A percentile compares a stretch with the other conserved stretches of the same genome.
These are phyloP conservation scores for Cryptococcus maquisensis DNA, from an alignment of 1,284 basidiomycete species.

Conservation along the genomic window DNA sequence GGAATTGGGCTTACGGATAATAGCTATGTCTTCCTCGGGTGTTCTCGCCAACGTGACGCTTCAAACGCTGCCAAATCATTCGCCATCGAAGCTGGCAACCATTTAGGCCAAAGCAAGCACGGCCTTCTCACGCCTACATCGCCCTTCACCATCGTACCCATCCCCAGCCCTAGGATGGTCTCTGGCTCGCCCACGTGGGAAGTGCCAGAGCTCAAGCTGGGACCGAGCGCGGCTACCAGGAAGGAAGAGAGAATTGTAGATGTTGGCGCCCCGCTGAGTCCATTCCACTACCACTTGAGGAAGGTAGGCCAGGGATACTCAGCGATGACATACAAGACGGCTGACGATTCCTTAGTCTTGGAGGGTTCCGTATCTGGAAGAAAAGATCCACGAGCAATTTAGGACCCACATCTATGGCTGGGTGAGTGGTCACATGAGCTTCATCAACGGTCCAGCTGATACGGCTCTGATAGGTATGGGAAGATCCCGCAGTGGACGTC, in stretches of 20 bases:
- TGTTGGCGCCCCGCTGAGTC: slow-evolving; percentile 60
- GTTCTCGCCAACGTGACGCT: slow-evolving; percentile 63
- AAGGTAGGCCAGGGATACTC: slow-evolving; percentile 51
- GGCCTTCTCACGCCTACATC: slow-evolving; percentile 51
- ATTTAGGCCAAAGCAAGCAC: slow-evolving; percentile 51
- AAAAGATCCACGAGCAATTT: slow-evolving; percentile 69
- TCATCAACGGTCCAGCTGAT: neutral
- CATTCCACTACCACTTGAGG: slow-evolving; percentile 70
- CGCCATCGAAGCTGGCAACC: slow-evolving; percentile 67
- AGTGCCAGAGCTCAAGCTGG: slow-evolving; percentile 45
- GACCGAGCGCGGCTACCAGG: slow-evolving; percentile 41
- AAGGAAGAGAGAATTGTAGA: slow-evolving; percentile 52
- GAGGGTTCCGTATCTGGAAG: slow-evolving; percentile 73
- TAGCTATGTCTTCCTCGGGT: slow-evolving; percentile 71
- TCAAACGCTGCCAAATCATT: slow-evolving; percentile 61
- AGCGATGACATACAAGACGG: neutral
- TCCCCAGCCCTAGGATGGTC: slow-evolving; percentile 26
- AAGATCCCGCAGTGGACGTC: slow-evolving; percentile 75
- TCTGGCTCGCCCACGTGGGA: slow-evolving; percentile 37
- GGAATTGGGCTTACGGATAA: neutral
- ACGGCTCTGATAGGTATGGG: slow-evolving; percentile 62
- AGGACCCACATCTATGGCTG: slow-evolving; percentile 66
- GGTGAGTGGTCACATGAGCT: slow-evolving; percentile 25
- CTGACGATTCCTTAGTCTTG: slow-evolving; percentile 48
- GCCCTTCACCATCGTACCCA: slow-evolving; percentile 48